phyloP scores from a whole-genome alignment of 2,329 filamentous ascomycete species.

The Ilyonectria sp. region DNA sequence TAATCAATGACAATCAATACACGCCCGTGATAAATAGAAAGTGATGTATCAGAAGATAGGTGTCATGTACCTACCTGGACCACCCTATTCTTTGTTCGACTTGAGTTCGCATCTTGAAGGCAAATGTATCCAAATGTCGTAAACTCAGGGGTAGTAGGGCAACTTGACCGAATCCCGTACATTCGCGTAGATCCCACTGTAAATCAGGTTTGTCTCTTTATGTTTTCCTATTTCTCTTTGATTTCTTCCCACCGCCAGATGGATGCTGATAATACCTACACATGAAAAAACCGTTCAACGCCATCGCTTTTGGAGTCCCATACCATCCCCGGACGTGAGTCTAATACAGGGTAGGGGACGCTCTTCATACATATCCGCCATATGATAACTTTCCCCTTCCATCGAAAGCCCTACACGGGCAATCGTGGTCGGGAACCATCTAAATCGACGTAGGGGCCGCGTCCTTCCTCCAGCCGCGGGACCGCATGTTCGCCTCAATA shows the following conservation, averaged over 20 bases:
- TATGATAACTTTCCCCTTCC: slow-evolving; percentile 18
- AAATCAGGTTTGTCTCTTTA: slow-evolving; percentile 28
- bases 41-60: too few species aligned
- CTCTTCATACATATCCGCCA: slow-evolving; percentile 20
- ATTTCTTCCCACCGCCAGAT: slow-evolving; percentile 23
- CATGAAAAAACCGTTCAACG: slow-evolving; percentile 46
- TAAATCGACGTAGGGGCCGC: slow-evolving; percentile 72
- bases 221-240: slow-evolving; percentile 25
- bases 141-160: neutral
- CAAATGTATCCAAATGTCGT: neutral
- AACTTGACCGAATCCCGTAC: neutral
- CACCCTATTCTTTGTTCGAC: neutral
- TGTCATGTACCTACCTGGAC: neutral
- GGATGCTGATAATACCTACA: slow-evolving; percentile 32
- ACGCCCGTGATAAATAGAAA: too few species aligned
- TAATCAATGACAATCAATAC: neutral
- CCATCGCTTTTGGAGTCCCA: slow-evolving; percentile 48
- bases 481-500: slow-evolving; percentile 90
- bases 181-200: neutral
- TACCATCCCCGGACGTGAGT: slow-evolving; percentile 34
- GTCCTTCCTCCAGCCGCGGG: slow-evolving; percentile 85
- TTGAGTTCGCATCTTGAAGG: neutral
- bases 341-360: slow-evolving; percentile 35
- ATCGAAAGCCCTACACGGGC: slow-evolving; percentile 18
- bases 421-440: slow-evolving; percentile 2